These are phyloP conservation scores for Metschnikowia matae DNA, from an alignment of 805 yeast species.

Conservation along the genomic window DNA sequence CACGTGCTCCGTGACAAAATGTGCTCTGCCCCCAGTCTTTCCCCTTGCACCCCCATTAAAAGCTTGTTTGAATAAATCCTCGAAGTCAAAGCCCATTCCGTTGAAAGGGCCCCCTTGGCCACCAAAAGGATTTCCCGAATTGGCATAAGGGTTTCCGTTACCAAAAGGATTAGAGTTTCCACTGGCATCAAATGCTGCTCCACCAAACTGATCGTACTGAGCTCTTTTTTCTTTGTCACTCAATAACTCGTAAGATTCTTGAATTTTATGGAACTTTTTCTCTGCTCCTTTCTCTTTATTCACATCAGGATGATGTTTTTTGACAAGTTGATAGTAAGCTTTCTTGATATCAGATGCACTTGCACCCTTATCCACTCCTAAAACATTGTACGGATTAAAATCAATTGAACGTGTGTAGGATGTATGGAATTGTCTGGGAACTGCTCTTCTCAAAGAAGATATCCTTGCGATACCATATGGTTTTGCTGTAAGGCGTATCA, in stretches of 20 bases:
- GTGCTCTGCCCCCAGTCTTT: constrained; percentile 31
- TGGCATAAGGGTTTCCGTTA: constrained; percentile 36
- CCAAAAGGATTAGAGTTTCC: constrained; percentile 49
- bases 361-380: constrained; percentile 75
- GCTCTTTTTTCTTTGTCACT: constrained; percentile 79
- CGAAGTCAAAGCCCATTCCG: constrained; percentile 48
- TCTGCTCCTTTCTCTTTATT: constrained; percentile 90
- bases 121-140: constrained; percentile 40
- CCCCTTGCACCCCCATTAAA: constrained; percentile 37
- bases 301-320: constrained; percentile 93
- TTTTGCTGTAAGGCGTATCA: constrained; percentile 3
- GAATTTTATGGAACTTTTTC: constrained; percentile 84
- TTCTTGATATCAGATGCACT: constrained; percentile 84
- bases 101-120: constrained; percentile 50
- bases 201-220: constrained; percentile 89
- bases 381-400: constrained; percentile 76
- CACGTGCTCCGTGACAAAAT: constrained; percentile 69
- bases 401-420: constrained; percentile 26
- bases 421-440: constrained; percentile 38
- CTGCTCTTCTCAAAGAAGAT: not conserved
- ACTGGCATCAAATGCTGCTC: constrained; percentile 71
- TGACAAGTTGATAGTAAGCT: constrained; percentile 90
- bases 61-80: constrained; percentile 46
- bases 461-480: not conserved
- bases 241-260: constrained; percentile 89